Percentiles rank a stretch among this genome's conserved stretches.
Evolutionary conservation across 108 stramenopile genomes (phyloP).

Genomic region (Conticribra weissflogii): DNA sequence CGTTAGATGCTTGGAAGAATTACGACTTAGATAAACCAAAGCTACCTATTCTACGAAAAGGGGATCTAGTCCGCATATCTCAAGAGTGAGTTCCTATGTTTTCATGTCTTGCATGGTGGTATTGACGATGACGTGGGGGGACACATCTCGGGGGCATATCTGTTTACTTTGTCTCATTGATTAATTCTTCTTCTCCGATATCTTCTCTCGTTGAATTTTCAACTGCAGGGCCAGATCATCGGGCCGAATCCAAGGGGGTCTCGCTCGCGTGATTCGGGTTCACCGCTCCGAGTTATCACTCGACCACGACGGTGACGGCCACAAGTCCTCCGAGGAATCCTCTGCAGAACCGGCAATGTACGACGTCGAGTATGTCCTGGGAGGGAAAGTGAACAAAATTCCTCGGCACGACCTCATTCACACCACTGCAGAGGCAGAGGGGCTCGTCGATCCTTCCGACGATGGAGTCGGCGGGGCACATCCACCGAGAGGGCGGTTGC

Average conservation of each 20-base stretch:
- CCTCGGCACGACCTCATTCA: constrained; percentile 50
- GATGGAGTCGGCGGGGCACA: too few species aligned
- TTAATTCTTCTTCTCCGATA: not conserved
- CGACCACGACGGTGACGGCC: too few species aligned
- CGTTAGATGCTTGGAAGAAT: not conserved
- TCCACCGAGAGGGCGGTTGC: not conserved
- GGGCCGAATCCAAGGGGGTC: constrained; percentile 41
- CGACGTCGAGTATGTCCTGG: constrained; percentile 7
- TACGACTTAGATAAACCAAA: not conserved
- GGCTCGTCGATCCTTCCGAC: constrained; percentile 54
- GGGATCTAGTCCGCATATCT: constrained; percentile 39
- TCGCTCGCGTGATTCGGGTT: constrained; percentile 30
- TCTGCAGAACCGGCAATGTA: not conserved
- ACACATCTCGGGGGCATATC: not conserved
- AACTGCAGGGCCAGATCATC: constrained; percentile 11
- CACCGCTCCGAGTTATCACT: too few species aligned
- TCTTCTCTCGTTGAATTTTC: not conserved
- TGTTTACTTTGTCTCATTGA: not conserved
- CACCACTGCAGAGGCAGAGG: constrained; percentile 68
- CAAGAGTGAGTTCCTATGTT: constrained; percentile 19
- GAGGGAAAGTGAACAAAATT: constrained; percentile 53
- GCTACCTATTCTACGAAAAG: constrained; percentile 27
- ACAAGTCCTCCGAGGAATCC: not conserved
- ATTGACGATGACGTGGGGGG: not conserved
- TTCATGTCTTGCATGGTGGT: not conserved